Evolutionary conservation across 108 stramenopile species (phyloP).

Genomic region (Epipyxis sp.): DNA sequence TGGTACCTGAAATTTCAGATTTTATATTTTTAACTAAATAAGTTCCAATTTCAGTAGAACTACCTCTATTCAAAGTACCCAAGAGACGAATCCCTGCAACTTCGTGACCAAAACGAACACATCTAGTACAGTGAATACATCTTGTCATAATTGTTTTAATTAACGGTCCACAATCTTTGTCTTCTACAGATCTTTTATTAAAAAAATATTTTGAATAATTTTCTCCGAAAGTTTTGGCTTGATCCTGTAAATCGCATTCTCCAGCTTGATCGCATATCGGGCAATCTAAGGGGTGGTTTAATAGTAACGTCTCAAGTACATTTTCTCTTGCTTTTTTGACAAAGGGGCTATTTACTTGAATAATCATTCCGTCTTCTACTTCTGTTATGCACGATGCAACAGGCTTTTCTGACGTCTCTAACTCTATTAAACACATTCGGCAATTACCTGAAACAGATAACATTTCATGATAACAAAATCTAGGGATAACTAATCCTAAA

Average conservation of each 20-base stretch:
- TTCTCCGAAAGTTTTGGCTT: conserved; percentile 26
- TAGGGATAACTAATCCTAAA: conserved; percentile 32
- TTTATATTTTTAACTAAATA: conserved; percentile 23
- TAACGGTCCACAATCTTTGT: conserved; percentile 44
- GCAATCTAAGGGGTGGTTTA: conserved; percentile 55
- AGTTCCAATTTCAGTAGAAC: conserved; percentile 27
- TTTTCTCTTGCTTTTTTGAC: conserved; percentile 52
- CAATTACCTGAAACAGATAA: conserved; percentile 53
- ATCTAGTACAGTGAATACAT: conserved; percentile 47
- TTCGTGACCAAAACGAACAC: conserved; percentile 30
- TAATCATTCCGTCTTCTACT: conserved; percentile 41
- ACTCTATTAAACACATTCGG: conserved; percentile 49
- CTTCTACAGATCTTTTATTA: conserved; percentile 36
- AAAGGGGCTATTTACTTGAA: conserved; percentile 43
- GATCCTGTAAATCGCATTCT: conserved; percentile 55
- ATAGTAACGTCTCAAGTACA: conserved; percentile 45
- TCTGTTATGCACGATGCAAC: conserved; percentile 47
- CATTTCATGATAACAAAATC: conserved; percentile 47
- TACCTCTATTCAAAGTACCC: conserved; percentile 31
- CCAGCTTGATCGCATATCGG: conserved; percentile 56
- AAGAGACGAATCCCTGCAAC: conserved; percentile 23
- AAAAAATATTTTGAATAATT: conserved; percentile 31
- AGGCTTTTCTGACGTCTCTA: conserved; percentile 46
- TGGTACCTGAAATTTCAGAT: conserved; percentile 30
- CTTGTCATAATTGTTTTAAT: conserved; percentile 51